A percentile compares a stretch with the other conserved stretches of the same genome.
Evolutionary conservation across 2,329 filamentous ascomycete genomes (phyloP).

Genomic region (Pseudogymnoascus sp.): DNA sequence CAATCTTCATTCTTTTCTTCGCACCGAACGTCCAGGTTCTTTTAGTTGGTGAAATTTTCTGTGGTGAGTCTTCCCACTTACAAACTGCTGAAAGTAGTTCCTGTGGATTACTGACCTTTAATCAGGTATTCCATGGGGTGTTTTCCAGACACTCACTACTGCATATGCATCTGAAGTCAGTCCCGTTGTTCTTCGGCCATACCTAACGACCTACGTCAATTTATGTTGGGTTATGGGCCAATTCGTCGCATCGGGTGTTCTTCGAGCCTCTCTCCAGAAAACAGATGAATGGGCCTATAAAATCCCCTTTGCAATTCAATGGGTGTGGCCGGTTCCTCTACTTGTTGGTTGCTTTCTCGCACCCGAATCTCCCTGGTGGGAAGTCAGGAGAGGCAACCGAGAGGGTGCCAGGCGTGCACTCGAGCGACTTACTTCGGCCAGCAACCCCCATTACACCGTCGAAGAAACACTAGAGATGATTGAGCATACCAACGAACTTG

Average conservation of each 20-base stretch:
- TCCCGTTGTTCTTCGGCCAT: constrained; percentile 42
- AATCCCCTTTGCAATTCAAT: constrained; percentile 38
- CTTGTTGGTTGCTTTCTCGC: not conserved
- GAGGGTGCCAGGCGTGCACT: constrained; percentile 38
- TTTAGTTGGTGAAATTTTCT: constrained; percentile 40
- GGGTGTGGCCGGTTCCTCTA: constrained; percentile 38
- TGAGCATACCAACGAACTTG: constrained; percentile 46
- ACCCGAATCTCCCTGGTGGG: constrained; percentile 25
- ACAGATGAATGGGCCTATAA: constrained; percentile 38
- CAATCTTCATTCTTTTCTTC: constrained; percentile 44
- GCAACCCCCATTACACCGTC: constrained; percentile 16
- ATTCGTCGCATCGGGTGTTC: constrained; percentile 38
- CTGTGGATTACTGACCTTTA: not conserved
- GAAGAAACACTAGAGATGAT: constrained; percentile 39
- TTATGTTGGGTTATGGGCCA: constrained; percentile 42
- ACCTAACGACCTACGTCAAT: constrained; percentile 43
- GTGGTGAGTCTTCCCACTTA: constrained; percentile 34
- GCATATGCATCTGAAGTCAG: constrained; percentile 37
- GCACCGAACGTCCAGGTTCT: constrained; percentile 38
- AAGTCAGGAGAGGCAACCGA: constrained; percentile 34
- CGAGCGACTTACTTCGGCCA: constrained; percentile 31
- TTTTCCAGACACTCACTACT: constrained; percentile 35
- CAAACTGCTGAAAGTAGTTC: constrained; percentile 28
- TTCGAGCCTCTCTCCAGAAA: constrained; percentile 34
- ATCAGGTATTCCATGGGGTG: constrained; percentile 37